These are phyloP conservation scores for Claviceps humidiphila DNA, from an alignment of 2,329 filamentous ascomycete genomes.

Conservation along the genomic window DNA sequence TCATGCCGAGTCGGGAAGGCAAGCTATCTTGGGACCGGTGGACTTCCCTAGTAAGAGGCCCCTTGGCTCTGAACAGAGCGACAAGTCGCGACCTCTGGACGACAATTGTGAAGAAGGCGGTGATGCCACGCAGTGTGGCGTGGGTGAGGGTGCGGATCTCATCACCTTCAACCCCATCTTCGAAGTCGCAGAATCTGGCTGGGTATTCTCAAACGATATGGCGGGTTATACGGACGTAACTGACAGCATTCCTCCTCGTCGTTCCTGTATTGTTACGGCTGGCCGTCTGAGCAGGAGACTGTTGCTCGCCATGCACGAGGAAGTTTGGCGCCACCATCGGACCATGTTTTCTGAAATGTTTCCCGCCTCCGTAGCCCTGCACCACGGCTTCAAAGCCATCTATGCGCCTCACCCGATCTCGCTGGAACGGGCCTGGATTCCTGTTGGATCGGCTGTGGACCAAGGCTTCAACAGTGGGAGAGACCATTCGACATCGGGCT, in stretches of 20 bases:
- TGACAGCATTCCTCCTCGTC: slow-evolving; percentile 36
- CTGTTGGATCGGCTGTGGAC: slow-evolving; percentile 48
- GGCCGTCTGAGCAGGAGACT: slow-evolving; percentile 54
- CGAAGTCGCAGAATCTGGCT: slow-evolving; percentile 55
- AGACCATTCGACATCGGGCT: slow-evolving; percentile 51
- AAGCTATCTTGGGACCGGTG: slow-evolving; percentile 58
- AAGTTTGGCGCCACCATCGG: slow-evolving; percentile 52
- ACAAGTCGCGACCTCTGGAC: slow-evolving; percentile 37
- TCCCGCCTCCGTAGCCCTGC: slow-evolving; percentile 54
- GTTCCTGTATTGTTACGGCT: slow-evolving; percentile 59
- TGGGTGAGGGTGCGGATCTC: slow-evolving; percentile 59
- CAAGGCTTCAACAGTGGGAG: slow-evolving; percentile 66
- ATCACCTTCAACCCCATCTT: slow-evolving; percentile 71
- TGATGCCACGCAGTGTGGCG: slow-evolving; percentile 43
- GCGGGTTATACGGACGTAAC: slow-evolving; percentile 52
- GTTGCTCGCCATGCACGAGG: slow-evolving; percentile 60
- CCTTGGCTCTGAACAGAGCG: slow-evolving; percentile 38
- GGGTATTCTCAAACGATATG: slow-evolving; percentile 58
- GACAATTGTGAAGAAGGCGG: slow-evolving; percentile 39
- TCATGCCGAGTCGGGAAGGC: slow-evolving; percentile 34
- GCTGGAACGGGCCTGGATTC: slow-evolving; percentile 62
- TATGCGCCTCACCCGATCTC: slow-evolving; percentile 74
- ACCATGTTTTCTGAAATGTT: slow-evolving; percentile 75
- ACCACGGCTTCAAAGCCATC: slow-evolving; percentile 66
- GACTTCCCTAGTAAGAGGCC: slow-evolving; percentile 33